These are phyloP conservation scores for Botrytis deweyae DNA, from an alignment of 2,329 filamentous ascomycete genomes.

Conservation along the genomic window DNA sequence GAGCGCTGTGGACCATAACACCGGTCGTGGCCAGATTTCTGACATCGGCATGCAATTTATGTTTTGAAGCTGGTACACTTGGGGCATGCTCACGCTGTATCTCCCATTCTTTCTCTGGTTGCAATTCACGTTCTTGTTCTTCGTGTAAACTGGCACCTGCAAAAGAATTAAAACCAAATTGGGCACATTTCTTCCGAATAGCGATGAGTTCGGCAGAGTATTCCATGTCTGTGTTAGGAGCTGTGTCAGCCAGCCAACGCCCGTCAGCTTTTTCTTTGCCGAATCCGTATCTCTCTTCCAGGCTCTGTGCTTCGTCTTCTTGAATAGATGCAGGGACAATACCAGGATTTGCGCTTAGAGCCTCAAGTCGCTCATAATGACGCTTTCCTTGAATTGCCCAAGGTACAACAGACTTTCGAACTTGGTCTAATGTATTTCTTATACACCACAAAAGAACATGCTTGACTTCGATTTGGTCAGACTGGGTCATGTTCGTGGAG, in stretches of 20 bases:
- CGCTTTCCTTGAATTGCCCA: slow-evolving; percentile 62
- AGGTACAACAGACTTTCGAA: slow-evolving; percentile 51
- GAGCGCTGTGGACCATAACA: slow-evolving; percentile 41
- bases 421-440: slow-evolving; percentile 53
- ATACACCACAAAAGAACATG: slow-evolving; percentile 63
- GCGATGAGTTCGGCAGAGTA: slow-evolving; percentile 3
- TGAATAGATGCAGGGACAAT: slow-evolving; percentile 40
- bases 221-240: neutral
- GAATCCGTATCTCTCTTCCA: slow-evolving; percentile 52
- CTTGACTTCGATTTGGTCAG: slow-evolving; percentile 44
- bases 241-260: slow-evolving; percentile 7
- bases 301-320: slow-evolving; percentile 53
- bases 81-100: slow-evolving; percentile 52
- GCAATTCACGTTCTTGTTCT: slow-evolving; percentile 68
- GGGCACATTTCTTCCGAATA: slow-evolving; percentile 39
- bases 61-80: slow-evolving; percentile 41
- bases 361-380: slow-evolving; percentile 42
- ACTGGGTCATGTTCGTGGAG: slow-evolving; percentile 20
- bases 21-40: slow-evolving; percentile 44
- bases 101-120: slow-evolving; percentile 63
- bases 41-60: slow-evolving; percentile 48
- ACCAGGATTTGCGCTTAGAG: neutral
- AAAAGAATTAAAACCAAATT: slow-evolving; percentile 41
- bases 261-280: neutral
- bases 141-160: slow-evolving; percentile 50